phyloP scores from a whole-genome alignment of 2,329 filamentous ascomycete species.

The Fusarium chaquense region DNA sequence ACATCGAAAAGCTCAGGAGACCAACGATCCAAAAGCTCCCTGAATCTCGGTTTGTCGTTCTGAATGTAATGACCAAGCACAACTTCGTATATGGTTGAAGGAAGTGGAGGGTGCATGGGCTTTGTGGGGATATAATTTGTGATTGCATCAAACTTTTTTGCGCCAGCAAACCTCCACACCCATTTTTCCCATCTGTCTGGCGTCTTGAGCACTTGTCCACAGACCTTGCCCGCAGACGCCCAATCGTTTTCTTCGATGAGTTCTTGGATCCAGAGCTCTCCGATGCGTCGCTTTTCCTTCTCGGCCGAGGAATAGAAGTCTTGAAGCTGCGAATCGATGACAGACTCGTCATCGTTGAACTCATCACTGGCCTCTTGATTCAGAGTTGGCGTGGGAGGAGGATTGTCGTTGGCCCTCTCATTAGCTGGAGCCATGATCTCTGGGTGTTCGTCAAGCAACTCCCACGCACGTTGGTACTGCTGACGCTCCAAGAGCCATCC shows the following conservation, averaged over 20 bases:
- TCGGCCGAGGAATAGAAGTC: constrained; percentile 75
- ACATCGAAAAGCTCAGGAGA: constrained; percentile 86
- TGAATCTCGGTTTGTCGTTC: constrained; percentile 79
- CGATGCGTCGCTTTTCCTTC: constrained; percentile 89
- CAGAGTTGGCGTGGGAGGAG: constrained; percentile 57
- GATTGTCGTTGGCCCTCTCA: constrained; percentile 56
- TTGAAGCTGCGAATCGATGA: constrained; percentile 69
- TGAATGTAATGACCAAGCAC: constrained; percentile 90
- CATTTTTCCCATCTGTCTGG: constrained; percentile 93
- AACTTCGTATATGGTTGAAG: constrained; percentile 86
- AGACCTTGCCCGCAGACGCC: constrained; percentile 81
- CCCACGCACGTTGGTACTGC: constrained; percentile 88
- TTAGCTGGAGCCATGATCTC: constrained; percentile 68
- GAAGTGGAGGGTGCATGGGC: constrained; percentile 81
- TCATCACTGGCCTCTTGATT: constrained; percentile 63
- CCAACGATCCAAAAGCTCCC: constrained; percentile 85
- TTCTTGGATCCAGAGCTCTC: constrained; percentile 93
- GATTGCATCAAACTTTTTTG: constrained; percentile 90
- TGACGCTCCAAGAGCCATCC: constrained; percentile 86
- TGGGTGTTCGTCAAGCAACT: constrained; percentile 87
- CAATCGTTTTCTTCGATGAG: constrained; percentile 81
- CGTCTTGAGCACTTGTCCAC: constrained; percentile 83
- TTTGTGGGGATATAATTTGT: constrained; percentile 83
- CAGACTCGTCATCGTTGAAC: constrained; percentile 77
- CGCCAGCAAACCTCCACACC: constrained; percentile 91